Evolutionary conservation across 495 filamentous ascomycete genomes (phyloP).

Genomic region (Tuber indicum): DNA sequence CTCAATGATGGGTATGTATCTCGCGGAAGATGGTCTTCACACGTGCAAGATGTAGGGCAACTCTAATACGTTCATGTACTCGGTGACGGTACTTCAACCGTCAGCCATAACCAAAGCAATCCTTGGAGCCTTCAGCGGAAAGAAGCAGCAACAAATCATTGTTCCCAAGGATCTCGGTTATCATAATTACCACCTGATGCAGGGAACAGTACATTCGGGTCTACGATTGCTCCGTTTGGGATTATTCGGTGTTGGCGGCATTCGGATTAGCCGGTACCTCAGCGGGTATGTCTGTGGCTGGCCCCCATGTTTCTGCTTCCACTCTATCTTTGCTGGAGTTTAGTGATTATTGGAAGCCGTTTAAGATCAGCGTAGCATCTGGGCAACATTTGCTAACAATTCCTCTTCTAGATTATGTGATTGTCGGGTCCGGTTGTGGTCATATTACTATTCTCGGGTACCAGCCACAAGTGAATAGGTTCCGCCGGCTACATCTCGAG

Average conservation of each 20-base stretch:
- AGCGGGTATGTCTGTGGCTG: conserved; percentile 70
- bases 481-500: conserved; percentile 84
- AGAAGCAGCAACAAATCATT: conserved; percentile 93
- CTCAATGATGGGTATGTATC: conserved; percentile 11
- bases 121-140: conserved; percentile 87
- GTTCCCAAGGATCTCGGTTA: conserved; percentile 81
- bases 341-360: conserved; percentile 67
- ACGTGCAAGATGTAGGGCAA: conserved; percentile 73
- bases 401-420: conserved; percentile 75
- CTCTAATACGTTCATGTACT: conserved; percentile 96
- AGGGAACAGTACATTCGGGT: conserved; percentile 73
- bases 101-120: conserved; percentile 83
- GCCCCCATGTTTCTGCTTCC: conserved; percentile 33
- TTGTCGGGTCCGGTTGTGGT: conserved; percentile 89
- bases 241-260: conserved; percentile 76
- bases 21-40: conserved; percentile 42
- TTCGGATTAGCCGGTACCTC: conserved; percentile 87
- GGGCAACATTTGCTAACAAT: conserved; percentile 55
- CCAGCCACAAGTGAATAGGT: conserved; percentile 74
- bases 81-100: conserved; percentile 84
- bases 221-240: conserved; percentile 91
- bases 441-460: conserved; percentile 93
- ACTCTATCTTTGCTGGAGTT: conserved; percentile 64
- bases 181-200: conserved; percentile 82
- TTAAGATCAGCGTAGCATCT: conserved; percentile 40